Evolutionary conservation across 805 yeast genomes (phyloP).

Genomic region (Candida xiaguanensis): DNA sequence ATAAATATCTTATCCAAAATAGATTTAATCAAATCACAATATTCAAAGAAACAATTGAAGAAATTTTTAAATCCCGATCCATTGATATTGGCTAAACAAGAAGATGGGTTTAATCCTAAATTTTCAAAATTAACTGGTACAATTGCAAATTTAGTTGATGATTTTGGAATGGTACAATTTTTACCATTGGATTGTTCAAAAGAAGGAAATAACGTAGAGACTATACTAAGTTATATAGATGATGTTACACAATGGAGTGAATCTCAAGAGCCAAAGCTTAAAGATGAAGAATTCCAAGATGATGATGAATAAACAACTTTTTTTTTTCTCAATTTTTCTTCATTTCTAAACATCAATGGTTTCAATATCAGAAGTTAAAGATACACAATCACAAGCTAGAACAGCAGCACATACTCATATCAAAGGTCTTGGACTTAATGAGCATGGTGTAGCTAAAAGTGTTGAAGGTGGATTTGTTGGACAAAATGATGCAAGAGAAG

Average conservation of each 20-base stretch:
- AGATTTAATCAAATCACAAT: slow-evolving; percentile 80
- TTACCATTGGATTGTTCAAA: slow-evolving; percentile 74
- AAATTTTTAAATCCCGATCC: slow-evolving; percentile 92
- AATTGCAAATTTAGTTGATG: slow-evolving; percentile 89
- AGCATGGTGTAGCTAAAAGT: slow-evolving; percentile 76
- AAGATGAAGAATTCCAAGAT: slow-evolving; percentile 54
- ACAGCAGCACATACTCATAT: slow-evolving; percentile 98
- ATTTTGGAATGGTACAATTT: slow-evolving; percentile 98
- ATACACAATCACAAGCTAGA: slow-evolving; percentile 40
- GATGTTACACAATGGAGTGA: slow-evolving; percentile 99
- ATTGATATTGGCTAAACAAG: slow-evolving; percentile 53
- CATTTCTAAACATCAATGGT: slow-evolving; percentile 53
- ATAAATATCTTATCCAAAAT: slow-evolving; percentile 83
- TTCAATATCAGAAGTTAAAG: slow-evolving; percentile 73
- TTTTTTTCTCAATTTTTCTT: background rate
- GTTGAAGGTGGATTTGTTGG: slow-evolving; percentile 90
- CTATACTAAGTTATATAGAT: slow-evolving; percentile 87
- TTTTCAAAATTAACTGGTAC: slow-evolving; percentile 71
- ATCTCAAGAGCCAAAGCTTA: slow-evolving; percentile 92
- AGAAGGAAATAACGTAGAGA: slow-evolving; percentile 71
- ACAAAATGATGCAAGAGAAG: slow-evolving; percentile 74
- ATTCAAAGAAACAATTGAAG: slow-evolving; percentile 71
- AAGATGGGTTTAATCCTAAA: slow-evolving; percentile 49
- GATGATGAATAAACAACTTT: slow-evolving; percentile 37
- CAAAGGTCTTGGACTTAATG: slow-evolving; percentile 91